phyloP scores from a whole-genome alignment of 2,329 filamentous ascomycete species.

The Calonectria naviculata region DNA sequence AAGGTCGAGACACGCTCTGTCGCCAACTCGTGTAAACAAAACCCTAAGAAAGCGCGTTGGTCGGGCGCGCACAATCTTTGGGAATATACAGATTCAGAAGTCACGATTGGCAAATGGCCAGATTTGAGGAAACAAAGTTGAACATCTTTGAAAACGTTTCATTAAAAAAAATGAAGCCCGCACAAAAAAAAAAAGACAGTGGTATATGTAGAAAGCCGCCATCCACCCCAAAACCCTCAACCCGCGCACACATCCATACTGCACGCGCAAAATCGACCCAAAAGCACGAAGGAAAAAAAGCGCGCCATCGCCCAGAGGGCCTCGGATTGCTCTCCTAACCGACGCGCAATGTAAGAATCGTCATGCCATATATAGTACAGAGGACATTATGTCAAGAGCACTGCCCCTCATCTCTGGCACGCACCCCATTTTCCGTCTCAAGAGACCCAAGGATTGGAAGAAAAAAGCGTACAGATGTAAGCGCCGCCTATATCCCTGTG shows the following conservation, averaged over 20 bases:
- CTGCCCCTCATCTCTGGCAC: constrained; percentile 30
- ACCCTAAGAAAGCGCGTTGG: constrained; percentile 35
- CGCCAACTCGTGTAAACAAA: constrained; percentile 37
- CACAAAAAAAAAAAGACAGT: constrained; percentile 31
- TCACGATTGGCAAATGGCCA: background rate
- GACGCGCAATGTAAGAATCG: constrained; percentile 30
- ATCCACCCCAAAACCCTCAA: constrained; percentile 21
- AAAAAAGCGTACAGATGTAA: constrained; percentile 31
- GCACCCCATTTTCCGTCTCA: constrained; percentile 26
- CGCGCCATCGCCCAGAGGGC: constrained; percentile 16
- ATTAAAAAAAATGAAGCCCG: constrained; percentile 21
- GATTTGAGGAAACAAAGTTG: background rate
- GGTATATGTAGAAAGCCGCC: constrained; percentile 31
- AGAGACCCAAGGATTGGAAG: constrained; percentile 31
- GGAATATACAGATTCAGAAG: background rate
- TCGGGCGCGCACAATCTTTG: constrained; percentile 11
- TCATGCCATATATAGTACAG: constrained; percentile 39
- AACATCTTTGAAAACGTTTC: background rate
- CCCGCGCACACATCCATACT: constrained; percentile 28
- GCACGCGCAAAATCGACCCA: constrained; percentile 13
- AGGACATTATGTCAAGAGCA: constrained; percentile 34
- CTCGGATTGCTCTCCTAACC: constrained; percentile 29
- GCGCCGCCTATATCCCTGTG: constrained; percentile 27
- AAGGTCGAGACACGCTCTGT: constrained; percentile 35
- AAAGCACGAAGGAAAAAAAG: constrained; percentile 6